These are phyloP conservation scores for Polyporus arcularius DNA, from an alignment of 768 basidiomycete genomes.

Conservation along the genomic window DNA sequence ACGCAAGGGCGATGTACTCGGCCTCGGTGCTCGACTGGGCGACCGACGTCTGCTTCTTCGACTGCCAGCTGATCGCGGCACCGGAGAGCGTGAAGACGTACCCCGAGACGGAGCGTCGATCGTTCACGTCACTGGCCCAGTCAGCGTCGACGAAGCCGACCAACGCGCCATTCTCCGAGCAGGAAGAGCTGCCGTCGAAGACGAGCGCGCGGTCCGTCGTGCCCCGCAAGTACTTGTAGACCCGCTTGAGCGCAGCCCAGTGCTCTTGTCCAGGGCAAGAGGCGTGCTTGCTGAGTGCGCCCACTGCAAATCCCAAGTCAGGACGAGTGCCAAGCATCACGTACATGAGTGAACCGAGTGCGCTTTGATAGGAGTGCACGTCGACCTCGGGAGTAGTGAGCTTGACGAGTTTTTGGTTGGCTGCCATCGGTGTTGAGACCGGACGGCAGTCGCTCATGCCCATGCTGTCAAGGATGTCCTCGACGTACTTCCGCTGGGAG, in stretches of 20 bases:
- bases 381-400: too few relatives aligned
- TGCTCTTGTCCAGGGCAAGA: constrained; percentile 29
- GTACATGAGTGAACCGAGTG: constrained; percentile 9
- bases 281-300: constrained; percentile 34
- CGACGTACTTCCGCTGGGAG: constrained; percentile 20
- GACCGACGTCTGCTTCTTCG: neutral
- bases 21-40: constrained; percentile 9
- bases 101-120: constrained; percentile 1
- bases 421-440: too few relatives aligned
- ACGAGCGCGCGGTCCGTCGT: constrained; percentile 3
- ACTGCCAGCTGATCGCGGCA: constrained; percentile 4
- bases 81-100: constrained; percentile 4
- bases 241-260: neutral
- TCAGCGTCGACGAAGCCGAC: constrained; percentile 4
- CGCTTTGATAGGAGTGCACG: neutral
- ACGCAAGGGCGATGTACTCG: constrained; percentile 2
- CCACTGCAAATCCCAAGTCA: constrained; percentile 41
- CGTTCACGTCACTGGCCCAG: constrained; percentile 6
- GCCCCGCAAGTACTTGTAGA: constrained; percentile 3
- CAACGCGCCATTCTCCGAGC: neutral
- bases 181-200: neutral
- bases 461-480: neutral
- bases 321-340: constrained; percentile 33
- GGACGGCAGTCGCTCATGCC: too few relatives aligned
- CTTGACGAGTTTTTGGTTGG: too few relatives aligned